Evolutionary conservation across 352 stramenopile species (phyloP).

Genomic region (Phytophthora fragariaefolia): DNA sequence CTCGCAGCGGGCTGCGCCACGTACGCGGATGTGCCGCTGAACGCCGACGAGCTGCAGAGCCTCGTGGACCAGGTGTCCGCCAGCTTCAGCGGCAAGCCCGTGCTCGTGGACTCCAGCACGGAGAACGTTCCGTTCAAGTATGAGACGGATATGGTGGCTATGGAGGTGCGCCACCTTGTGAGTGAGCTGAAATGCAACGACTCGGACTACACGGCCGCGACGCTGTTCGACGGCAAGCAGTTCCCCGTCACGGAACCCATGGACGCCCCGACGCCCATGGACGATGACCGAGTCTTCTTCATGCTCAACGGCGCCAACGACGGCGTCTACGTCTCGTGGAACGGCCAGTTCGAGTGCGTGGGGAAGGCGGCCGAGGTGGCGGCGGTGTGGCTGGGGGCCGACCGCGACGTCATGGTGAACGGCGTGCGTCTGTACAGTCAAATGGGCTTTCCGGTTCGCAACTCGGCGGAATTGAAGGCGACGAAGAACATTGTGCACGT

Average conservation of each 20-base stretch:
- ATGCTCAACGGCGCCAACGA: conserved; percentile 88
- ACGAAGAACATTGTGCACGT: conserved; percentile 75
- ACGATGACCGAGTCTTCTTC: conserved; percentile 73
- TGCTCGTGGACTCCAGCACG: conserved; percentile 15
- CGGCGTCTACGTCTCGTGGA: conserved; percentile 82
- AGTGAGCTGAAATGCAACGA: conserved; percentile 45
- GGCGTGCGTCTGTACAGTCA: conserved; percentile 80
- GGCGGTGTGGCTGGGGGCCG: conserved; percentile 66
- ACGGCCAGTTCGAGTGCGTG: conserved; percentile 73
- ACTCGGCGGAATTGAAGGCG: conserved; percentile 49
- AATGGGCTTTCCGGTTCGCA: conserved; percentile 67
- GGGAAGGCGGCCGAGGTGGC: conserved; percentile 49
- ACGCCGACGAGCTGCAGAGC: conserved; percentile 25
- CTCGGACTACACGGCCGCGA: conserved; percentile 36
- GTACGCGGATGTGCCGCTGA: conserved; percentile 40
- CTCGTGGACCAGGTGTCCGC: conserved; percentile 23
- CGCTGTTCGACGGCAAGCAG: conserved; percentile 47
- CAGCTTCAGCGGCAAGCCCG: conserved; percentile 1
- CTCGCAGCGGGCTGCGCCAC: conserved; percentile 32
- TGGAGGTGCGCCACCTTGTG: conserved; percentile 47
- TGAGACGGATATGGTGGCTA: conserved; percentile 53
- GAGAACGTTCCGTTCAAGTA: conserved; percentile 61
- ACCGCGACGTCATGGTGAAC: conserved; percentile 69
- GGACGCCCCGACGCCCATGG: conserved; percentile 35
- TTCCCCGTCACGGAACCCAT: conserved; percentile 68